Evolutionary conservation across 345 rosid genomes (phyloP), one percentile per base, ranked within the genome.

Genomic region (Populus ilicifolia): DNA sequence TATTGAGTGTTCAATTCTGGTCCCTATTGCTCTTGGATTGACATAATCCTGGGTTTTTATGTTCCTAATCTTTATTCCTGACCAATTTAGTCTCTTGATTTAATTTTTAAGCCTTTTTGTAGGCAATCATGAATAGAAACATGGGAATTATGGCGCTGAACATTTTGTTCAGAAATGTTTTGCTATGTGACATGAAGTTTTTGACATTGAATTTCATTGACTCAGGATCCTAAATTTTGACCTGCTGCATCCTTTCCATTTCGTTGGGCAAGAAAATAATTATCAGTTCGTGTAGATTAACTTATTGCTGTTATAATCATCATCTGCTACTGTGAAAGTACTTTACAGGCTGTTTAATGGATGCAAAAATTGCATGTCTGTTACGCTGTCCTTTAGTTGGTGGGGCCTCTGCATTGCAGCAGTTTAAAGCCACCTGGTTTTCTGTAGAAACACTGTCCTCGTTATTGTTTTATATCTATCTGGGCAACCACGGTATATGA

Each of bases 341-440:
- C 73, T 66, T 66, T 43, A 46, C 63, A 39, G 74, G 33, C 64
- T 70, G 59, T 35, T 52, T 5, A 48, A 39, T 64, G 54, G 39
- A 78, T 78, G 54, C 41, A 27, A 27, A 38, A 63, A 56, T 71
- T 46, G 14, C 69, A 48, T 65, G 36, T 73, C 65, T 67, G 23
- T 43, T 65, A 27, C 46, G 17, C 33, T 17, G 56, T 61, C 77
- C 69, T 72, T 56, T n/a, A 21, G 21, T 64, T 52, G 52, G 54
- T 78, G 33, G 76, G 64, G 63, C 48, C 65, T 38, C 76, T 50
- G 16, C 44, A 39, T 54, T 29, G 46, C 27, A 27, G 64, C 61
- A 27, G 78, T 27, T 77, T 63, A 50, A 54, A 70, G 35, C 30
- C 44, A 16, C 80, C 61, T 48, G 69, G 23, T 70, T 73, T 78